A percentile compares a stretch with the other conserved stretches of the same genome.
phyloP scores from a whole-genome alignment of 1,284 basidiomycete genomes.

The Cryptococcus sp. region DNA sequence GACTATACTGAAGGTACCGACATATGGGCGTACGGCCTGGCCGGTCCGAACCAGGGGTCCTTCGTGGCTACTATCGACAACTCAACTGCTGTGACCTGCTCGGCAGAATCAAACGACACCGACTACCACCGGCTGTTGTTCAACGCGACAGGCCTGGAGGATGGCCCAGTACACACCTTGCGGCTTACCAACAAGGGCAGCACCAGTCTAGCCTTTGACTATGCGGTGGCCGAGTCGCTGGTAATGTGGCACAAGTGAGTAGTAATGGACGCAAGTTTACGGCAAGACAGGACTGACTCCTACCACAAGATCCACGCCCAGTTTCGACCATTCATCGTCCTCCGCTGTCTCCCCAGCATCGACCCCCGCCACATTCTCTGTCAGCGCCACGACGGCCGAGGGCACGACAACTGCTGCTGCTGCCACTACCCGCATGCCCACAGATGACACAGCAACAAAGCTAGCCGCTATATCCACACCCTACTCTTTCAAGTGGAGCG shows the following conservation, averaged over 20 bases:
- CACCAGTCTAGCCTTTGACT: constrained; percentile 27
- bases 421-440: constrained; percentile 6
- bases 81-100: constrained; percentile 10
- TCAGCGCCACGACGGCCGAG: not conserved
- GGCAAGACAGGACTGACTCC: too few relatives aligned
- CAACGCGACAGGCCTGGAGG: constrained; percentile 16
- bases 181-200: constrained; percentile 19
- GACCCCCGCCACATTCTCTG: not conserved
- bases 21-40: constrained; percentile 30
- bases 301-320: too few relatives aligned
- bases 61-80: constrained; percentile 21
- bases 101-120: constrained; percentile 7
- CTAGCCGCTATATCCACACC: constrained; percentile 11
- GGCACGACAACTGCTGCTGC: constrained; percentile 6
- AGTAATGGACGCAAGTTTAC: too few relatives aligned
- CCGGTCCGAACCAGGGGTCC: constrained; percentile 20
- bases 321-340: not conserved
- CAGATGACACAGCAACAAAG: constrained; percentile 15
- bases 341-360: not conserved
- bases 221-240: constrained; percentile 19
- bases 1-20: constrained; percentile 20
- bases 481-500: constrained; percentile 26
- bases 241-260: too few relatives aligned
- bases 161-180: constrained; percentile 17
- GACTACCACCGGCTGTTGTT: constrained; percentile 24